A percentile compares a stretch with the other conserved stretches of the same genome.
phyloP scores from a whole-genome alignment of 148 eudicot species.

The Rhododendron ovatum region DNA sequence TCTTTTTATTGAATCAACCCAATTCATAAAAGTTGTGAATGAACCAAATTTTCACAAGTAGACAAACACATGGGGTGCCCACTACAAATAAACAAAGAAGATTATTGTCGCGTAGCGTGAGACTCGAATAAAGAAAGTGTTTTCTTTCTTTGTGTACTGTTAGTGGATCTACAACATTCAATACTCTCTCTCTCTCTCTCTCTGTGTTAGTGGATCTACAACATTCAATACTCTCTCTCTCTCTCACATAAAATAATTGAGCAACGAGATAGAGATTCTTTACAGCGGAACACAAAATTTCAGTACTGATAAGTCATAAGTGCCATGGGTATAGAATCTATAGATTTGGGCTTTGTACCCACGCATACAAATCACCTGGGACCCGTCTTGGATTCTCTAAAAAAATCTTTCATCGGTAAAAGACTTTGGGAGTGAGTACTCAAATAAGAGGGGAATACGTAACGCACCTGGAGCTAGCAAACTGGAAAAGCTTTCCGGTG shows the following conservation, averaged over 20 bases:
- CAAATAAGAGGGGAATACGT: no score
- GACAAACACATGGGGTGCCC: background rate
- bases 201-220: background rate
- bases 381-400: no score
- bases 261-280: no score
- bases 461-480: conserved; percentile 29
- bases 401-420: no score
- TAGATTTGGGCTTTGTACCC: no score
- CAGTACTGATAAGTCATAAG: no score
- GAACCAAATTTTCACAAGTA: background rate
- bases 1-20: background rate
- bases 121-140: background rate
- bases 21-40: background rate
- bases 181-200: background rate
- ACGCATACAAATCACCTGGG: no score
- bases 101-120: background rate
- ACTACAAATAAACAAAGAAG: background rate
- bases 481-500: conserved; percentile 27
- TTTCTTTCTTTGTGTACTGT: background rate
- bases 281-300: no score
- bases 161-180: background rate
- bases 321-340: no score
- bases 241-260: no score
- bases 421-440: no score
- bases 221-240: background rate